These are phyloP conservation scores for Echites panduratus DNA, from an alignment of 257 asterid genomes.

Conservation along the genomic window DNA sequence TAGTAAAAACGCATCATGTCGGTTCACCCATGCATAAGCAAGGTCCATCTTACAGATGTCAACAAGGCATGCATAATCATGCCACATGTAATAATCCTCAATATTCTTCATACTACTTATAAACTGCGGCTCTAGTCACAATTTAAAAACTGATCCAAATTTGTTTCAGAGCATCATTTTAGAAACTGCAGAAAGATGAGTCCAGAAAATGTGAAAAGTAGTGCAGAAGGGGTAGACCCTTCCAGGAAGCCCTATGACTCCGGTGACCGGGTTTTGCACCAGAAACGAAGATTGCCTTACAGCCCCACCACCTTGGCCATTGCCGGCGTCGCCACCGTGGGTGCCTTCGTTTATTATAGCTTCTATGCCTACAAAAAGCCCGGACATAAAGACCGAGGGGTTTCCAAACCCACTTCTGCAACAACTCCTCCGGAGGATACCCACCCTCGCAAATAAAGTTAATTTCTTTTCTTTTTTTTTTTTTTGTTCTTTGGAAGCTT, in stretches of 20 bases:
- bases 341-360: conserved; percentile 52
- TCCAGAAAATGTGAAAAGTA: conserved; percentile 36
- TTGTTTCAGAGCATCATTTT: too few species aligned
- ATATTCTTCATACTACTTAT: neutral
- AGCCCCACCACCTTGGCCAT: conserved; percentile 22
- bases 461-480: too few species aligned
- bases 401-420: conserved; percentile 44
- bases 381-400: conserved; percentile 52
- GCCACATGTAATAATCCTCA: neutral
- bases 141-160: neutral
- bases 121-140: too few species aligned
- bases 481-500: too few species aligned
- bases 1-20: too few species aligned
- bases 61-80: neutral
- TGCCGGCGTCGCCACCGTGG: conserved; percentile 38
- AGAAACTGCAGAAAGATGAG: too few species aligned
- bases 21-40: neutral
- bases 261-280: conserved; percentile 56
- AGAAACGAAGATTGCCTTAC: neutral
- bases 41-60: neutral
- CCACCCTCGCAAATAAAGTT: conserved; percentile 41
- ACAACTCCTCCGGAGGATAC: conserved; percentile 38
- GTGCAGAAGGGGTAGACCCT: conserved; percentile 45
- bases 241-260: conserved; percentile 50
- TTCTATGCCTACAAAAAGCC: conserved; percentile 60